Evolutionary conservation across 2,329 filamentous ascomycete species (phyloP).

Genomic region (Talaromyces rugulosus): DNA sequence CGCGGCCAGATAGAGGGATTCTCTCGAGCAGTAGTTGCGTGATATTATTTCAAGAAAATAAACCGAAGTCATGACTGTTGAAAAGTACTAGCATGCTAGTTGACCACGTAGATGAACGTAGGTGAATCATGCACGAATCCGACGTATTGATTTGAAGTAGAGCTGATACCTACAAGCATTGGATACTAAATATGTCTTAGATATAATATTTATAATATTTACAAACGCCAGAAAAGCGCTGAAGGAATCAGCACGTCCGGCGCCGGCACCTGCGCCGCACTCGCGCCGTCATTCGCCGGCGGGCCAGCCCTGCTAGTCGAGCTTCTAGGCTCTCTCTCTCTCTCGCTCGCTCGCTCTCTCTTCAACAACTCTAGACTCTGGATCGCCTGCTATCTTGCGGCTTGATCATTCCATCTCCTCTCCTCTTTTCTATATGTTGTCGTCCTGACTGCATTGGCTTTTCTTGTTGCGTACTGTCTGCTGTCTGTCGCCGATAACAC

Average conservation of each 20-base stretch:
- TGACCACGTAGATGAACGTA: too few relatives aligned
- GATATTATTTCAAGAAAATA: not conserved
- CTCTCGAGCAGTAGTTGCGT: not conserved
- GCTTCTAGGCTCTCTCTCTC: not conserved
- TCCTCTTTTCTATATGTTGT: not conserved
- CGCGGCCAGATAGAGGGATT: constrained; percentile 26
- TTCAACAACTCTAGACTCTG: not conserved
- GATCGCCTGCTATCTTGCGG: not conserved
- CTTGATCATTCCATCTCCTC: not conserved
- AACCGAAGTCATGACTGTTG: not conserved
- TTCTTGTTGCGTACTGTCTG: too few relatives aligned
- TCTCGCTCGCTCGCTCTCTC: not conserved
- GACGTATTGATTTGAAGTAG: too few relatives aligned
- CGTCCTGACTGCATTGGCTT: too few relatives aligned
- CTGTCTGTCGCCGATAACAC: not conserved
- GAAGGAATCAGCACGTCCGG: constrained; percentile 11
- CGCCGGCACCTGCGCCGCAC: constrained; percentile 12
- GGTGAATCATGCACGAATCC: too few relatives aligned
- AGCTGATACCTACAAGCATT: too few relatives aligned
- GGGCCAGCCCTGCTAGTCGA: not conserved
- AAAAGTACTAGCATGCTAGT: too few relatives aligned
- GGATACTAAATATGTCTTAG: not conserved
- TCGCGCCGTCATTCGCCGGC: constrained; percentile 13
- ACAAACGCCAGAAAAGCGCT: not conserved
- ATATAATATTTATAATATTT: not conserved